Evolutionary conservation across 139 green algal genomes (phyloP).

Genomic region (Pleodorina starrii): DNA sequence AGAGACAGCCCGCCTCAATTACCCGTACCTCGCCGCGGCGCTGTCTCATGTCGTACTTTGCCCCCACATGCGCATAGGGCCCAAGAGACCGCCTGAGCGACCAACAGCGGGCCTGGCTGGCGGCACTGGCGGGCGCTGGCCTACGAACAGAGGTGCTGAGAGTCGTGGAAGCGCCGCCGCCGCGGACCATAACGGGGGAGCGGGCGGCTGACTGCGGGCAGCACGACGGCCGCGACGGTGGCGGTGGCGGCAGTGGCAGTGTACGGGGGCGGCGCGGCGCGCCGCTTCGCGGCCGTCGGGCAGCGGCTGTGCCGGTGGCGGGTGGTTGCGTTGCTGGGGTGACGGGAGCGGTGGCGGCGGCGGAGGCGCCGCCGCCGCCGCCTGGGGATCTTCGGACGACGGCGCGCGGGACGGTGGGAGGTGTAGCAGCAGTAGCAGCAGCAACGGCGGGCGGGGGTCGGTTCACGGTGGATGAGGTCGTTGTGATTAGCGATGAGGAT

Average conservation of each 20-base stretch:
- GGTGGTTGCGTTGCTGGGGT: not conserved
- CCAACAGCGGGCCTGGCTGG: conserved; percentile 86
- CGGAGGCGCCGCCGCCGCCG: too few species aligned
- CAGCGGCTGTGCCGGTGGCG: not conserved
- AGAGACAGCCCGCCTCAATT: not conserved
- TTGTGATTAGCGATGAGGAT: not conserved
- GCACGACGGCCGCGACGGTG: not conserved
- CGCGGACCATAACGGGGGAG: not conserved
- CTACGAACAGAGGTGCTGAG: conserved; percentile 61
- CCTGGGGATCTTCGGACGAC: too few species aligned
- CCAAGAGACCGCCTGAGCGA: conserved; percentile 85
- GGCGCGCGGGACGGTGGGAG: not conserved
- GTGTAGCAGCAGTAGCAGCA: not conserved
- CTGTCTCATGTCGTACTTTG: not conserved
- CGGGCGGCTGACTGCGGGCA: not conserved
- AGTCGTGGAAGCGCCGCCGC: conserved; percentile 28
- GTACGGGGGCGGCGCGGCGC: too few species aligned
- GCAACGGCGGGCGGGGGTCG: not conserved
- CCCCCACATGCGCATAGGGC: conserved; percentile 59
- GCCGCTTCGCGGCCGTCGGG: not conserved
- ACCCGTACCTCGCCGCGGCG: not conserved
- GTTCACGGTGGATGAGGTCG: not conserved
- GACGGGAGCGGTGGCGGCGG: too few species aligned
- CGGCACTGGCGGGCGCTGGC: conserved; percentile 67
- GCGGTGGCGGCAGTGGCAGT: not conserved